A percentile compares a stretch with the other conserved stretches of the same genome.
phyloP scores from a whole-genome alignment of 768 basidiomycete species.

The Hygrocybe punicea region DNA sequence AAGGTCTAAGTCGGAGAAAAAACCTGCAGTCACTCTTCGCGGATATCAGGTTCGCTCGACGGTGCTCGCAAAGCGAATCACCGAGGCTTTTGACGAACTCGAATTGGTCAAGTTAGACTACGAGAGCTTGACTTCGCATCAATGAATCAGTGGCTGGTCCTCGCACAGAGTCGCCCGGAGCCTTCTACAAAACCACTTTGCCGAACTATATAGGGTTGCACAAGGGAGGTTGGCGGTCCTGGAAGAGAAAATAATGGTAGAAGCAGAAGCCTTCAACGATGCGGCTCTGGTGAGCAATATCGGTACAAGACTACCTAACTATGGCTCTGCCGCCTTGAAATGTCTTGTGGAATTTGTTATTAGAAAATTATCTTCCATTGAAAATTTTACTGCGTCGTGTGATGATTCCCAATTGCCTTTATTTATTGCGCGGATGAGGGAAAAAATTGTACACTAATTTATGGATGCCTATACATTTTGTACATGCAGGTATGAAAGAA shows the following conservation, averaged over 20 bases:
- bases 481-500: constrained; percentile 12
- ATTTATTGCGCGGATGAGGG: too few relatives aligned
- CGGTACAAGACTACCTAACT: too few relatives aligned
- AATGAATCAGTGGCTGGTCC: constrained; percentile 79
- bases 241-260: constrained; percentile 85
- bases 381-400: too few relatives aligned
- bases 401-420: too few relatives aligned
- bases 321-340: too few relatives aligned
- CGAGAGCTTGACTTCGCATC: constrained; percentile 73
- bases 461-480: too few relatives aligned
- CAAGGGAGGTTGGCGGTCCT: constrained; percentile 55
- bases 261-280: constrained; percentile 80
- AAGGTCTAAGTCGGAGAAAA: constrained; percentile 86
- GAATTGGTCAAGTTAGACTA: constrained; percentile 64
- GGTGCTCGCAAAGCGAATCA: constrained; percentile 59
- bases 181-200: constrained; percentile 76
- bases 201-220: constrained; percentile 67
- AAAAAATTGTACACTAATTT: too few relatives aligned
- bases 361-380: too few relatives aligned
- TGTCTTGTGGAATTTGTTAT: too few relatives aligned
- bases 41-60: constrained; percentile 81
- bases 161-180: constrained; percentile 72
- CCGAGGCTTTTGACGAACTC: constrained; percentile 67
- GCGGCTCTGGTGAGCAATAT: constrained; percentile 39
- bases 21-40: constrained; percentile 80